Evolutionary conservation across 2,329 filamentous ascomycete genomes (phyloP), one percentile per base, ranked within the genome.

Genomic region (Colletotrichum sp.): DNA sequence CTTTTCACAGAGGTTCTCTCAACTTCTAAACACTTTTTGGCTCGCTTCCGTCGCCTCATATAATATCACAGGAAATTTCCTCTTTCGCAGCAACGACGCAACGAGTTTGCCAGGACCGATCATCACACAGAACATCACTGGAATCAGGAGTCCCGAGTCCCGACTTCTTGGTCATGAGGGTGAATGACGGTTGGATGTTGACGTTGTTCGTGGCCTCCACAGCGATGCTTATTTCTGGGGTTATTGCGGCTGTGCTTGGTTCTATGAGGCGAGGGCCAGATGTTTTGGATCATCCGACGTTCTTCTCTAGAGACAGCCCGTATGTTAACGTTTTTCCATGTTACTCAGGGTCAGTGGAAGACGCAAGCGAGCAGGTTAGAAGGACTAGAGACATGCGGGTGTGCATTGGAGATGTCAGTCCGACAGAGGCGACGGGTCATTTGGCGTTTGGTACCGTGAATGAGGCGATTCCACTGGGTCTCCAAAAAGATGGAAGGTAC

Each of bases 181-280:
- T 49, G 1, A 22, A 69, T 27, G 19, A 19, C 30, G 15, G 22
- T 15, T 73, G 71, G 71, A 19, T 73, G 36, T 59, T 22, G 6
- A 36, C 52, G 9, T 57, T 73, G 4, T 52, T 68, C 6, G 36
- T 68, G 2, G 66, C 64, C 29, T 68, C 71, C 3, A 25, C 19
- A 2, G 39, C 32, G 29, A 73, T 73, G 71, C 27, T 68, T 2
- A 15, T 57, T 11, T 59, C 64, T 7, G 71, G 64, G 15, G n/a
- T 73, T 12, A 36, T 36, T 6, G 71, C 64, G 0, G 34, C 77
- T 77, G 19, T 83, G 82, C 72, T 79, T 82, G 67, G 78, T 80
- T 49, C 49, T 73, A 39, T 83, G 82, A 67, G 81, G 80, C 49
- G 79, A 77, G 71, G 82, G 80, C 77, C 71, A 72, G 34, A 80